These are phyloP conservation scores for Porogramme epimiltina DNA, from an alignment of 1,284 basidiomycete species.

Conservation along the genomic window DNA sequence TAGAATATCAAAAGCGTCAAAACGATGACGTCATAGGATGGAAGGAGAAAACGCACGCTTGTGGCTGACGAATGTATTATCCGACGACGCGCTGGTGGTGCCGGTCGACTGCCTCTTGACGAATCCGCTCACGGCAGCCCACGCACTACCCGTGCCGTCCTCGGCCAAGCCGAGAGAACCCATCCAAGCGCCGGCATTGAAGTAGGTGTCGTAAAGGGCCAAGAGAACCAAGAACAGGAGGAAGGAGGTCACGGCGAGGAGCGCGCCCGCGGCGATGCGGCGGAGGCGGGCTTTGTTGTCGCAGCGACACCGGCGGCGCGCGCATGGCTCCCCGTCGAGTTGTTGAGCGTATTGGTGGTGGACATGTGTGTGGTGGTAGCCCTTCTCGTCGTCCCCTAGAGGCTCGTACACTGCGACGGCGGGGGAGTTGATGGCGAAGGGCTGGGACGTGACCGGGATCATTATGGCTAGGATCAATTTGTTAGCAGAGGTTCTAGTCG, in stretches of 20 bases:
- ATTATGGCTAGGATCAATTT: no score
- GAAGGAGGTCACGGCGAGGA: slow-evolving; percentile 8
- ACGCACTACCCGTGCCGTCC: slow-evolving; percentile 14
- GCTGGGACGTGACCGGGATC: slow-evolving; percentile 15
- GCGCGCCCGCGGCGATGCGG: slow-evolving; percentile 8
- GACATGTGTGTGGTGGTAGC: no score
- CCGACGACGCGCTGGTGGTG: not conserved
- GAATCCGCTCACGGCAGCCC: slow-evolving; percentile 16
- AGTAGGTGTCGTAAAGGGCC: slow-evolving; percentile 11
- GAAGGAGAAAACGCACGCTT: slow-evolving; percentile 14
- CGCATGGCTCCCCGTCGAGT: not conserved
- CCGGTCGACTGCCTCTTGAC: slow-evolving; percentile 21
- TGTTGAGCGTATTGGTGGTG: slow-evolving; percentile 1
- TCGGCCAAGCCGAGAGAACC: slow-evolving; percentile 10
- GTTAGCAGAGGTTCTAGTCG: no score
- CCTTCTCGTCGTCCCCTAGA: slow-evolving; percentile 18
- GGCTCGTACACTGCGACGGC: slow-evolving; percentile 1
- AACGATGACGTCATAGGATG: not conserved
- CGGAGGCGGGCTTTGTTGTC: slow-evolving; percentile 10
- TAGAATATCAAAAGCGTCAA: not conserved
- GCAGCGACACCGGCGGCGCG: slow-evolving; percentile 11
- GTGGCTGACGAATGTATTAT: slow-evolving; percentile 14
- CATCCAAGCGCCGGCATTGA: slow-evolving; percentile 15
- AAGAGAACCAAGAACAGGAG: no score
- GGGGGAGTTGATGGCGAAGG: slow-evolving; percentile 12